Conservation (phyloP, 345 rosid species). For the Eucalyptus sideroxylon region DNA sequence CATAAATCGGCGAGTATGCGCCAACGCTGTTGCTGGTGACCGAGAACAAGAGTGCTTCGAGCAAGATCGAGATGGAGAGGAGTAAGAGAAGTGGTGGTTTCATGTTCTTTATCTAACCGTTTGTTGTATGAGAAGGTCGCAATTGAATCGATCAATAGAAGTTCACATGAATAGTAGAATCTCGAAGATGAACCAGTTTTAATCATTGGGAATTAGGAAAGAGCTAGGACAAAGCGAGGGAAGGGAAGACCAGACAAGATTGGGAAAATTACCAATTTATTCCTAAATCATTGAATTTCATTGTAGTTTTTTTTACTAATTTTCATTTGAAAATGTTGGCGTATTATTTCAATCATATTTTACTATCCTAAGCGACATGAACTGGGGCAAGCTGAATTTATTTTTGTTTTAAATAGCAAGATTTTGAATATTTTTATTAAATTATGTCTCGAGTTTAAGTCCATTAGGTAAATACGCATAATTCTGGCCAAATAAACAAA, state of each 20-base stretch:
- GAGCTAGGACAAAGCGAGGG: neutral
- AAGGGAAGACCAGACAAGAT: neutral
- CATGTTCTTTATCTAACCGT: neutral
- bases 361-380: too few relatives aligned
- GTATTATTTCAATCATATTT: too few relatives aligned
- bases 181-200: neutral
- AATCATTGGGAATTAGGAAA: neutral
- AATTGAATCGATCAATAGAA: neutral
- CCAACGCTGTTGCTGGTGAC: neutral
- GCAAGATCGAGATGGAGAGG: neutral
- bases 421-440: too few relatives aligned
- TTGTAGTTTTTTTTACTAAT: fast-evolving
- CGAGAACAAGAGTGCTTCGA: neutral
- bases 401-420: too few relatives aligned
- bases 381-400: too few relatives aligned
- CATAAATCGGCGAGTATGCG: neutral
- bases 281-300: neutral
- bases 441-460: too few relatives aligned
- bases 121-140: neutral
- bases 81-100: neutral
- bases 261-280: neutral
- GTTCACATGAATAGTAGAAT: neutral
- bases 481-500: too few relatives aligned
- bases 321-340: too few relatives aligned
- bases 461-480: too few relatives aligned